Evolutionary conservation across 2,329 filamentous ascomycete species (phyloP).

Genomic region (Ampelomyces quisqualis): DNA sequence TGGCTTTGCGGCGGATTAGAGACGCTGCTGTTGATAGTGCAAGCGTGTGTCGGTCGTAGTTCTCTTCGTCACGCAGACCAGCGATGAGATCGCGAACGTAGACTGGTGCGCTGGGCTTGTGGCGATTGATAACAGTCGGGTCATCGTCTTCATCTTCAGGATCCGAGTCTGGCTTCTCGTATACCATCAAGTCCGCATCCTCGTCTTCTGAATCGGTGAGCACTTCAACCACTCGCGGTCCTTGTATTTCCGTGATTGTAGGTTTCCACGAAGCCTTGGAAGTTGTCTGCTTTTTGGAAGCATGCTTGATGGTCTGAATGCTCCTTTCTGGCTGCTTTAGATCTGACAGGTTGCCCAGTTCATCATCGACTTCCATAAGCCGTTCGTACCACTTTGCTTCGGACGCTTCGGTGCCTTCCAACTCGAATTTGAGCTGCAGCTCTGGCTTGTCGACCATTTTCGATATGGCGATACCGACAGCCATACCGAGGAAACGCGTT

Average conservation of each 20-base stretch:
- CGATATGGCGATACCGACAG: constrained; percentile 73
- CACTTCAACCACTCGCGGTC: constrained; percentile 54
- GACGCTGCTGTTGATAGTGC: constrained; percentile 73
- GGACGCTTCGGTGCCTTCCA: constrained; percentile 71
- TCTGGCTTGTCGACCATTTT: constrained; percentile 65
- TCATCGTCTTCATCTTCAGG: constrained; percentile 92
- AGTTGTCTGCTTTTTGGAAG: constrained; percentile 10
- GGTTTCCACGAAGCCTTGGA: too few relatives aligned
- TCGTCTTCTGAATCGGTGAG: constrained; percentile 53
- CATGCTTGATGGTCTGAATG: too few relatives aligned
- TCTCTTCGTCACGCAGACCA: constrained; percentile 77
- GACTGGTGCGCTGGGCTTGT: constrained; percentile 81
- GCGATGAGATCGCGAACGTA: constrained; percentile 84
- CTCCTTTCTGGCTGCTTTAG: constrained; percentile 10
- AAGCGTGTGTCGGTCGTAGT: constrained; percentile 79
- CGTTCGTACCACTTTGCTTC: constrained; percentile 76
- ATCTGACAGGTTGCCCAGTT: constrained; percentile 51
- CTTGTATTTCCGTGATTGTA: constrained; percentile 27
- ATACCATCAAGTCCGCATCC: constrained; percentile 69
- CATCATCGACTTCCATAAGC: constrained; percentile 64
- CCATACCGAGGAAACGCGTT: constrained; percentile 82
- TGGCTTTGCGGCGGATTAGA: constrained; percentile 83
- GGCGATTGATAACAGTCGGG: constrained; percentile 77
- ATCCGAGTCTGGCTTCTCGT: constrained; percentile 84
- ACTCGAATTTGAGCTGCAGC: constrained; percentile 76